Evolutionary conservation across 2,329 filamentous ascomycete species (phyloP).

Genomic region (Fusarium denticulatum): DNA sequence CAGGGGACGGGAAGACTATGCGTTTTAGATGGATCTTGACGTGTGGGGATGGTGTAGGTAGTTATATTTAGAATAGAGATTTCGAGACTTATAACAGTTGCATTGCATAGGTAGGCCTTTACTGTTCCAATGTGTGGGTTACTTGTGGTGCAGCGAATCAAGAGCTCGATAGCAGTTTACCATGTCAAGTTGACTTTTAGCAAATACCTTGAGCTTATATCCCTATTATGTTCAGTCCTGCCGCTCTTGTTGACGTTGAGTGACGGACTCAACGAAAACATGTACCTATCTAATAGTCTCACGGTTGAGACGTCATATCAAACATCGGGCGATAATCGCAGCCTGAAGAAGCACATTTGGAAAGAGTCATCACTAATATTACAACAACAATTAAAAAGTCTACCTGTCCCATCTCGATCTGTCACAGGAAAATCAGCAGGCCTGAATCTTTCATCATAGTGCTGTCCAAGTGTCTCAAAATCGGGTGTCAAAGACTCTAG

Average conservation of each 20-base stretch:
- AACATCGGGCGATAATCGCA: too few relatives aligned
- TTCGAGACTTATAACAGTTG: neutral
- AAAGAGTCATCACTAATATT: neutral
- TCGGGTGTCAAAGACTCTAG: neutral
- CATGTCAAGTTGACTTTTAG: neutral
- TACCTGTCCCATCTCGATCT: neutral
- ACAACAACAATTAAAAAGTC: neutral
- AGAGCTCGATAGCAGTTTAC: neutral
- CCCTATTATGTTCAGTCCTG: neutral
- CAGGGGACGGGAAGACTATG: neutral
- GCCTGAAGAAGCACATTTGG: neutral
- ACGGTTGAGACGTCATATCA: too few relatives aligned
- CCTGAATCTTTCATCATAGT: constrained; percentile 3
- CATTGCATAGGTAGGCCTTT: neutral
- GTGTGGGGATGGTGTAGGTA: neutral
- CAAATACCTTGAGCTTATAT: neutral
- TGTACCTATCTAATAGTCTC: too few relatives aligned
- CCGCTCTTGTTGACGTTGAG: neutral
- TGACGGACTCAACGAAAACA: too few relatives aligned
- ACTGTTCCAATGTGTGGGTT: neutral
- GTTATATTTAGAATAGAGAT: neutral
- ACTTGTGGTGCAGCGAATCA: neutral
- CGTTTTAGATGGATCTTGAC: neutral
- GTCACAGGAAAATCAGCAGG: neutral
- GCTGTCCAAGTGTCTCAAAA: neutral